Conservation (phyloP, 345 rosid genomes). For the Gynandropsis gynandra region DNA sequence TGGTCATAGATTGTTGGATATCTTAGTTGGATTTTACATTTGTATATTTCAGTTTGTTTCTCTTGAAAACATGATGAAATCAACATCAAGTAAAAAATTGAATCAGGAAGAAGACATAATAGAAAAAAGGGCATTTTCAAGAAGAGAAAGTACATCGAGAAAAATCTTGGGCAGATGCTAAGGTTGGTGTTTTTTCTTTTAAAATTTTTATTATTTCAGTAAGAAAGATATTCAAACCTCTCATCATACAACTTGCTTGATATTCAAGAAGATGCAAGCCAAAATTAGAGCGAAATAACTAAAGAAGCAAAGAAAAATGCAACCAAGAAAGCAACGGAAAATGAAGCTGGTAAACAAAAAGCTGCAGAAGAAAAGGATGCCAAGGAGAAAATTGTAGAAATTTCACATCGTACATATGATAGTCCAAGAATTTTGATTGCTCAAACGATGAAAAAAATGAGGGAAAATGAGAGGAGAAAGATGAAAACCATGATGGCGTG, state of each 20-base stretch:
- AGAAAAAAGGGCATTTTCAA: conserved; percentile 62
- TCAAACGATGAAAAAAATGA: too few relatives aligned
- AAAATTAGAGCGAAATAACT: conserved; percentile 73
- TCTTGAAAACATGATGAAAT: conserved; percentile 59
- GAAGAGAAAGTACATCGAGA: conserved; percentile 81
- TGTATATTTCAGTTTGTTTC: conserved; percentile 4
- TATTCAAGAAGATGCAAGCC: conserved; percentile 34
- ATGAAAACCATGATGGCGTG: too few relatives aligned
- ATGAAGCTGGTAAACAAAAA: conserved; percentile 35
- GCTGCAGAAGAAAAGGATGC: conserved; percentile 29
- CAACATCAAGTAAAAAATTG: conserved; percentile 52
- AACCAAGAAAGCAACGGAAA: conserved; percentile 54
- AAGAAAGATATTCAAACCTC: not conserved
- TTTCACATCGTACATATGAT: conserved; percentile 22
- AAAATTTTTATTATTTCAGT: not conserved
- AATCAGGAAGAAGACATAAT: conserved; percentile 76
- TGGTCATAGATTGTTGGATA: not conserved
- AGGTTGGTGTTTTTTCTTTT: conserved; percentile 41
- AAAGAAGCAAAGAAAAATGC: conserved; percentile 67
- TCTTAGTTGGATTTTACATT: not conserved
- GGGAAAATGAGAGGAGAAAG: too few relatives aligned
- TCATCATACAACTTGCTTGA: not conserved
- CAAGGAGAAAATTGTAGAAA: conserved; percentile 19
- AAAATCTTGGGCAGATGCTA: conserved; percentile 75
- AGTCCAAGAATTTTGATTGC: conserved; percentile 28